phyloP scores from a whole-genome alignment of 2,329 filamentous ascomycete species.

The Pleomassaria siparia region DNA sequence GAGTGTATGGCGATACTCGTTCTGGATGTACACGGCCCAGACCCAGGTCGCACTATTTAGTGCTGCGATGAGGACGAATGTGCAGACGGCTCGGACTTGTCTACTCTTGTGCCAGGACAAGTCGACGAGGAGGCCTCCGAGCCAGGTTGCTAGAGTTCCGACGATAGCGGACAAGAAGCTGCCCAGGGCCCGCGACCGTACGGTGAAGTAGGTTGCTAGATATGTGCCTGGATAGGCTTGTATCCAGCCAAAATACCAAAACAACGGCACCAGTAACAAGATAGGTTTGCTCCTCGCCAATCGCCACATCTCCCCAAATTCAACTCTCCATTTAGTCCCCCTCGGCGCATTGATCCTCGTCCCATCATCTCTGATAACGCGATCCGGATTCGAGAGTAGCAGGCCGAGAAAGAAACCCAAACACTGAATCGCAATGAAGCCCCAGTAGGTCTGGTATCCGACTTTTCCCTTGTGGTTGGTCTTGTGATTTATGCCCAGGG shows the following conservation, averaged over 20 bases:
- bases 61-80: constrained; percentile 45
- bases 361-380: constrained; percentile 46
- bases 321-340: constrained; percentile 32
- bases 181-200: constrained; percentile 50
- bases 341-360: constrained; percentile 34
- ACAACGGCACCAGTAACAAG: constrained; percentile 50
- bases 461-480: constrained; percentile 48
- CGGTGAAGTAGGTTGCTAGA: constrained; percentile 55
- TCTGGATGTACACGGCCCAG: constrained; percentile 52
- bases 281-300: constrained; percentile 50
- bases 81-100: constrained; percentile 44
- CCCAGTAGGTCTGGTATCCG: constrained; percentile 42
- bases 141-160: constrained; percentile 47
- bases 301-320: constrained; percentile 44
- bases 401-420: constrained; percentile 48
- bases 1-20: constrained; percentile 48
- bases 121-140: constrained; percentile 53
- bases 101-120: constrained; percentile 44
- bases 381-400: constrained; percentile 48
- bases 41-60: constrained; percentile 51
- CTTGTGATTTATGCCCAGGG: constrained; percentile 51
- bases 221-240: constrained; percentile 54
- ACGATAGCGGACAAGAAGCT: constrained; percentile 50
- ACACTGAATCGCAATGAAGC: constrained; percentile 50
- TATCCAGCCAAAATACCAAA: constrained; percentile 46